These are phyloP conservation scores for Lactifluus pinguis DNA, from an alignment of 768 basidiomycete species.

Conservation along the genomic window DNA sequence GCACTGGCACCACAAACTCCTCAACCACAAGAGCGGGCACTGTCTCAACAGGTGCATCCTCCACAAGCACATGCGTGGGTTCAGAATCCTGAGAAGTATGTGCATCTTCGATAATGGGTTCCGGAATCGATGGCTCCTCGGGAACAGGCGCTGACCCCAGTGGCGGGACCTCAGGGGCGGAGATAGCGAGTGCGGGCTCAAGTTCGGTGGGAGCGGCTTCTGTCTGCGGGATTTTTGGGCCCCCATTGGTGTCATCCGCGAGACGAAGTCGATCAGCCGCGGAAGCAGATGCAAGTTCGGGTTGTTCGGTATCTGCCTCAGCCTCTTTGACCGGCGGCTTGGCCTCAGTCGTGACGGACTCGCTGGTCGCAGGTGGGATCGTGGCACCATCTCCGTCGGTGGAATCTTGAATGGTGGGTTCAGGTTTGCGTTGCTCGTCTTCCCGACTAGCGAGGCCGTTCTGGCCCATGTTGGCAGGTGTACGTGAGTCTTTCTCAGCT, in stretches of 20 bases:
- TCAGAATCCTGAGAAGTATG: not conserved
- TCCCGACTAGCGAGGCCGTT: conserved; percentile 1
- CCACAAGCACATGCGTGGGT: not conserved
- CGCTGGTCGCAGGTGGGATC: conserved; percentile 26
- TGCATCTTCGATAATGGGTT: not conserved
- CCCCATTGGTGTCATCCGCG: not conserved
- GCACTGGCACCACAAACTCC: not conserved
- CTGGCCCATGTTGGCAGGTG: not conserved
- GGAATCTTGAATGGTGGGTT: not conserved
- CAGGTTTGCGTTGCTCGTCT: not conserved
- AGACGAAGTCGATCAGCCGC: not conserved
- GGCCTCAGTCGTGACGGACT: conserved; percentile 22
- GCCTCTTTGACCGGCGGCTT: conserved; percentile 1
- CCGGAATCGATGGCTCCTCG: not conserved
- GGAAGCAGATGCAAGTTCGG: not conserved
- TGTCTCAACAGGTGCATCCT: not conserved
- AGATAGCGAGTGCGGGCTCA: conserved; percentile 2
- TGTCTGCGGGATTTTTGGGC: conserved; percentile 23
- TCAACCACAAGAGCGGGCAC: not conserved
- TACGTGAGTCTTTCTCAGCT: conserved; percentile 11
- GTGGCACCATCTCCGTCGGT: conserved; percentile 1
- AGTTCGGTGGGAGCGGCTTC: conserved; percentile 26
- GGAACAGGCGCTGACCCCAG: conserved; percentile 5
- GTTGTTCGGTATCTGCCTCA: not conserved
- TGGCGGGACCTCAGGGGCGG: not conserved